These are phyloP conservation scores for Penicillium sp. DNA, from an alignment of 2,329 filamentous ascomycete species.

Conservation along the genomic window DNA sequence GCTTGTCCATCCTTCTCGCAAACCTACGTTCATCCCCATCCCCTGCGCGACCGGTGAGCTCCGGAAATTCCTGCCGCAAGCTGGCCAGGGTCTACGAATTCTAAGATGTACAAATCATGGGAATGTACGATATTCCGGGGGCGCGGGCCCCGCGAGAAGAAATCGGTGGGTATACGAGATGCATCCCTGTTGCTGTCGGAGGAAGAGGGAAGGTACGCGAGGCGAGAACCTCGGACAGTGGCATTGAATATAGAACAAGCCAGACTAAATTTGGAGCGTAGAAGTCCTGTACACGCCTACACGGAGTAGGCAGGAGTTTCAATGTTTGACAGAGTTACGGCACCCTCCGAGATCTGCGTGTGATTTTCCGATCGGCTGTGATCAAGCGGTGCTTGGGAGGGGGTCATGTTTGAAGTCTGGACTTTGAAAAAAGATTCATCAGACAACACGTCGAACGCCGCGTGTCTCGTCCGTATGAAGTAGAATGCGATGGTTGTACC, in stretches of 20 bases:
- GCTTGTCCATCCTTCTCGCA: background rate
- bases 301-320: too few species aligned
- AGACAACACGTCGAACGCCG: background rate
- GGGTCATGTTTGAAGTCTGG: background rate
- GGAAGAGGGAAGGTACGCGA: background rate
- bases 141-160: background rate
- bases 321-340: background rate
- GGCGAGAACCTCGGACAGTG: background rate
- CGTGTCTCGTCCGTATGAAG: background rate
- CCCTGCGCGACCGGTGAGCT: slow-evolving; percentile 8
- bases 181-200: background rate
- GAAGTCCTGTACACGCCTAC: too few species aligned
- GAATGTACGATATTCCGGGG: background rate
- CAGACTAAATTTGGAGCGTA: background rate
- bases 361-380: slow-evolving; percentile 6
- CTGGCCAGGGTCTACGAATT: background rate
- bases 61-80: slow-evolving; percentile 1
- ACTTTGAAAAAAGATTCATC: background rate
- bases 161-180: background rate
- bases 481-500: background rate
- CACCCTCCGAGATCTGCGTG: slow-evolving; percentile 8
- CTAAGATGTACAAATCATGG: background rate
- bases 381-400: background rate
- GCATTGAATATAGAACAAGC: background rate
- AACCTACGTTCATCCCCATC: background rate